phyloP scores from a whole-genome alignment of 345 rosid species.

The Pugionium cornutum region DNA sequence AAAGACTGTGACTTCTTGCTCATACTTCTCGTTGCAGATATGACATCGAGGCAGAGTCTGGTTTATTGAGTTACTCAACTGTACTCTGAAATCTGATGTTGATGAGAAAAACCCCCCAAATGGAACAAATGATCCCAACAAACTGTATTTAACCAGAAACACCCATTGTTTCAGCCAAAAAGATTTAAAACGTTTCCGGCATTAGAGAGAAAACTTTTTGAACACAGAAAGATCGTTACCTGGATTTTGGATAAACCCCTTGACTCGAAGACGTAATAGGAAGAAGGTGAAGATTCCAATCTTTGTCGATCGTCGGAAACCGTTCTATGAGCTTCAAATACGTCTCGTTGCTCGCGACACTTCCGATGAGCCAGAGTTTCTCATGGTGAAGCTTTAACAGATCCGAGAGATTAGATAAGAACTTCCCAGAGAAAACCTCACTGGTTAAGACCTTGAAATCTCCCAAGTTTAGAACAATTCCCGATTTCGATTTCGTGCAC shows the following conservation, averaged over 20 bases:
- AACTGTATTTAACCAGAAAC: conserved; percentile 50
- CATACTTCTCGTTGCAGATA: conserved; percentile 60
- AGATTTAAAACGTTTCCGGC: neutral
- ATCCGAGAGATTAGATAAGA: conserved; percentile 48
- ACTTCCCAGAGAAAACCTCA: conserved; percentile 26
- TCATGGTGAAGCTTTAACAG: conserved; percentile 45
- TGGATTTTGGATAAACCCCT: conserved; percentile 50
- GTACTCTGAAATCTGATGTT: conserved; percentile 48
- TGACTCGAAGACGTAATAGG: conserved; percentile 52
- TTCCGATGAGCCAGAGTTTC: conserved; percentile 59
- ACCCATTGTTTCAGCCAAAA: conserved; percentile 23
- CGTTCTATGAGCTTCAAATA: conserved; percentile 47
- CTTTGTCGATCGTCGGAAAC: conserved; percentile 55
- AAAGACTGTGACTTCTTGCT: conserved; percentile 54
- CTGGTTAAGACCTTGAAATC: conserved; percentile 46
- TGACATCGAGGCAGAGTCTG: conserved; percentile 49
- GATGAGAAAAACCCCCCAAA: conserved; percentile 73
- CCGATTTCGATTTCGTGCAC: conserved; percentile 38
- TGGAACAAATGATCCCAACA: conserved; percentile 76
- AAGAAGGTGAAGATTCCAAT: conserved; percentile 68
- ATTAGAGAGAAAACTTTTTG: neutral
- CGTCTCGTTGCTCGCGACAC: conserved; percentile 50
- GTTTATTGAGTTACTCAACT: conserved; percentile 37
- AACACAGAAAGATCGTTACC: conserved; percentile 37
- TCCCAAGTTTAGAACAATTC: conserved; percentile 55